A percentile compares a stretch with the other conserved stretches of the same genome.
Conservation (phyloP, 306 rosid genomes). For the Ammopiptanthus mongolicus region DNA sequence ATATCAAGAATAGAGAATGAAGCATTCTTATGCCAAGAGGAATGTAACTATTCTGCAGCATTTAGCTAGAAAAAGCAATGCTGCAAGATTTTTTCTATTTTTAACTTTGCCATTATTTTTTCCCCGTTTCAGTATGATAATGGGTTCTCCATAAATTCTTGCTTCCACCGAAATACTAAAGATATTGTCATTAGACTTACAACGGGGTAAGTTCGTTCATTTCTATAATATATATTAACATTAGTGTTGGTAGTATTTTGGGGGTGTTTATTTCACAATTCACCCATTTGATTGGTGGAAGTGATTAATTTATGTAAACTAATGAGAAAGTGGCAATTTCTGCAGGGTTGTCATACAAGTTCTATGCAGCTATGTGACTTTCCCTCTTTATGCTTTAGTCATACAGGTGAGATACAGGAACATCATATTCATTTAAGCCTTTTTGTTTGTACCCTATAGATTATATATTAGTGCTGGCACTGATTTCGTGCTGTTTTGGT, state of each 20-base stretch:
- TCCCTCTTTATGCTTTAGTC: slow-evolving; percentile 83
- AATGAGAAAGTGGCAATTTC: slow-evolving; percentile 1
- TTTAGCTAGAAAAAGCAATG: neutral
- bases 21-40: neutral
- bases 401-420: slow-evolving; percentile 48
- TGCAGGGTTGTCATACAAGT: slow-evolving; percentile 60
- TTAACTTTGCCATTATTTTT: neutral
- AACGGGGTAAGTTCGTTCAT: slow-evolving; percentile 49
- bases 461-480: neutral
- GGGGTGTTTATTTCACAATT: no score
- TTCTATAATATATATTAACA: neutral
- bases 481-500: neutral
- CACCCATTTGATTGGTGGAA: no score
- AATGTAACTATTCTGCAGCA: neutral
- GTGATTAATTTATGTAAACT: neutral
- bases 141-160: slow-evolving; percentile 17
- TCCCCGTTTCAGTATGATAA: slow-evolving; percentile 32
- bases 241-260: no score
- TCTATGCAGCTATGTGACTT: slow-evolving; percentile 76
- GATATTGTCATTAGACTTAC: slow-evolving; percentile 50
- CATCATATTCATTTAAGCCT: neutral
- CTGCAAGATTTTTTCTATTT: neutral
- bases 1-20: neutral
- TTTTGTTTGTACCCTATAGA: neutral
- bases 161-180: slow-evolving; percentile 44